Percentiles rank a stretch among this genome's conserved stretches.
These are phyloP conservation scores for Puccinia coronata DNA, from an alignment of 1,284 basidiomycete genomes.

Conservation along the genomic window DNA sequence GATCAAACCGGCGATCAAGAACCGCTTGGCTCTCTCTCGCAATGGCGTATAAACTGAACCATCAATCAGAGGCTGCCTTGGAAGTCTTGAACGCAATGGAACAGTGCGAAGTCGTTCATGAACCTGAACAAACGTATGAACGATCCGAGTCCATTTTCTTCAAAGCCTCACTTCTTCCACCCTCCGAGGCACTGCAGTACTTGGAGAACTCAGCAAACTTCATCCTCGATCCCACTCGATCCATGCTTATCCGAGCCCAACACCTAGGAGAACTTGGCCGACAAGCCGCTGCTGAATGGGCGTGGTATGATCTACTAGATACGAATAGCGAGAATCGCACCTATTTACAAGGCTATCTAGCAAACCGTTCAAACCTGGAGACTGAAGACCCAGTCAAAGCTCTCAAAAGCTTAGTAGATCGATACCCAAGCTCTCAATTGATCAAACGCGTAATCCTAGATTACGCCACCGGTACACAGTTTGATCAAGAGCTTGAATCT, in stretches of 20 bases:
- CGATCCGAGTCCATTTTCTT: constrained; percentile 37
- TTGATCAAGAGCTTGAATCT: constrained; percentile 68
- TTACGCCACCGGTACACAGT: constrained; percentile 64
- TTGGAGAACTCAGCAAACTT: constrained; percentile 23
- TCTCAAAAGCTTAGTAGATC: constrained; percentile 39
- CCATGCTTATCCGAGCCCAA: constrained; percentile 25
- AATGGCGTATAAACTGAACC: constrained; percentile 82
- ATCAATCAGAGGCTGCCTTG: constrained; percentile 72
- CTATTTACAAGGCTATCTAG: constrained; percentile 32
- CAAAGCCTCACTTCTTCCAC: constrained; percentile 53
- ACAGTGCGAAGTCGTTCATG: constrained; percentile 61
- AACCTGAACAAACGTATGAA: constrained; percentile 30
- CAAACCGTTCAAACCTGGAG: neutral
- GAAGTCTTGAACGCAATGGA: constrained; percentile 70
- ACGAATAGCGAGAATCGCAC: constrained; percentile 21
- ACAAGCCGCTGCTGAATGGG: constrained; percentile 32
- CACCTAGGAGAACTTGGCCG: constrained; percentile 19
- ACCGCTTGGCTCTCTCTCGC: constrained; percentile 89
- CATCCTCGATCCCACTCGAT: constrained; percentile 38
- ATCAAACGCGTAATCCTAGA: constrained; percentile 53
- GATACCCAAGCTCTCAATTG: constrained; percentile 54
- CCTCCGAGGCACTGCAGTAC: constrained; percentile 66
- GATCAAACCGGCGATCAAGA: constrained; percentile 77
- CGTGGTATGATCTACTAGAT: constrained; percentile 44
- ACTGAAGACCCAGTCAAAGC: constrained; percentile 51